Evolutionary conservation across 2,329 filamentous ascomycete genomes (phyloP).

Genomic region (Stagonosporopsis vannaccii): DNA sequence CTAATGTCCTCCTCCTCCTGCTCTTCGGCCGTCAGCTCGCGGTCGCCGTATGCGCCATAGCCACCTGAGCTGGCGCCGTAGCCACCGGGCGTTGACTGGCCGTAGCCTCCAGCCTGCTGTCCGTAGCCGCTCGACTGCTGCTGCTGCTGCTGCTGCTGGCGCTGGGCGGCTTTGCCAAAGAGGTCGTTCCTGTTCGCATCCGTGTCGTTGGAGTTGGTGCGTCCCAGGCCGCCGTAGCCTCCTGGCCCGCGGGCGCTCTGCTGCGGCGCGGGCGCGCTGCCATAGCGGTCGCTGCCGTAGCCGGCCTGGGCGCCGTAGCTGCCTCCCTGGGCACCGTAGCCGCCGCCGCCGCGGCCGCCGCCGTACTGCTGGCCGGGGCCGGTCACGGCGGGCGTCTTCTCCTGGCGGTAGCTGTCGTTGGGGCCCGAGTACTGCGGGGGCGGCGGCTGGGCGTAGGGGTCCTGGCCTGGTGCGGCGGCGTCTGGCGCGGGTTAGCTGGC

Average conservation of each 20-base stretch:
- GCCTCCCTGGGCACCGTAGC: constrained; percentile 39
- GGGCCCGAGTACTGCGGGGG: constrained; percentile 50
- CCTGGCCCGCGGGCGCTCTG: constrained; percentile 42
- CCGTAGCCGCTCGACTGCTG: constrained; percentile 41
- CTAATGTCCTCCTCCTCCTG: constrained; percentile 77
- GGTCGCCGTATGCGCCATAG: constrained; percentile 67
- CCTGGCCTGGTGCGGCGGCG: constrained; percentile 54
- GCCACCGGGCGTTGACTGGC: constrained; percentile 26
- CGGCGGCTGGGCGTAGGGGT: constrained; percentile 61
- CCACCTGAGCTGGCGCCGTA: constrained; percentile 35
- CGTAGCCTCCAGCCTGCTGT: constrained; percentile 36
- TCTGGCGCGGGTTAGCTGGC: constrained; percentile 19
- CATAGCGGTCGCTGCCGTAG: constrained; percentile 61
- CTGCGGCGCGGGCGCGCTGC: constrained; percentile 39
- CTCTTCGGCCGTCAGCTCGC: constrained; percentile 80
- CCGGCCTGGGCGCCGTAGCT: constrained; percentile 41
- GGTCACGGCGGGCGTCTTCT: constrained; percentile 54
- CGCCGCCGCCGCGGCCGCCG: constrained; percentile 41
- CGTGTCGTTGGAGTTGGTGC: constrained; percentile 53
- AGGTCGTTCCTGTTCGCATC: constrained; percentile 69
- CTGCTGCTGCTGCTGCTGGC: constrained; percentile 54
- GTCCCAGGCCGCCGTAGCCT: constrained; percentile 49
- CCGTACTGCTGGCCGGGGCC: constrained; percentile 54
- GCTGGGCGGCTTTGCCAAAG: constrained; percentile 65
- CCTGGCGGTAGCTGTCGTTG: constrained; percentile 46